Conservation (phyloP, 768 basidiomycete genomes). For the Nevesoporus exiguus region DNA sequence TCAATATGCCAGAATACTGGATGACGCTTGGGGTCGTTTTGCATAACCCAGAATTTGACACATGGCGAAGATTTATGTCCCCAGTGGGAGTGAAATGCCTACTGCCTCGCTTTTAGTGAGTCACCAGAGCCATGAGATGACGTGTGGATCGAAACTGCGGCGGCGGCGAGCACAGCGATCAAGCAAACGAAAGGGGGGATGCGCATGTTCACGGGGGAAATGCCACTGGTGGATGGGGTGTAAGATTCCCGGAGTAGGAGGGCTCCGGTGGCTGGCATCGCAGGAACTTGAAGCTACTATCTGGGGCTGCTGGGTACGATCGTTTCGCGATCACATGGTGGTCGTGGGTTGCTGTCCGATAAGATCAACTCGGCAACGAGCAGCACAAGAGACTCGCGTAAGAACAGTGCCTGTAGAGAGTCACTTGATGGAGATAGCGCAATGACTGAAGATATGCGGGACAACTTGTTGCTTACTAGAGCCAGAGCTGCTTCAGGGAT, state of each 20-base stretch:
- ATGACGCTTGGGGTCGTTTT: conserved; percentile 60
- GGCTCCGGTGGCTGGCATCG: neutral
- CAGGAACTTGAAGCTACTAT: neutral
- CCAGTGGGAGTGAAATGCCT: conserved; percentile 19
- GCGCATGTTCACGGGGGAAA: too few relatives aligned
- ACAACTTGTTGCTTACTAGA: too few relatives aligned
- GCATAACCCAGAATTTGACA: conserved; percentile 58
- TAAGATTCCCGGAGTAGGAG: too few relatives aligned
- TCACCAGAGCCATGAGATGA: too few relatives aligned
- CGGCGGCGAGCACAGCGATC: too few relatives aligned
- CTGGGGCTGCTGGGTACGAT: neutral
- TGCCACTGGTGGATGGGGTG: too few relatives aligned
- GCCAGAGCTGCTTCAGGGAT: too few relatives aligned
- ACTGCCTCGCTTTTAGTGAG: neutral
- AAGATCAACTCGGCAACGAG: neutral
- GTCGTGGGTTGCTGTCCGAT: neutral
- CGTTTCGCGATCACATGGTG: neutral
- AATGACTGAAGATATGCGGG: too few relatives aligned
- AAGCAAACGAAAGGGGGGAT: too few relatives aligned
- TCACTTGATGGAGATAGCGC: neutral
- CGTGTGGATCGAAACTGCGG: too few relatives aligned
- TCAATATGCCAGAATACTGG: conserved; percentile 60
- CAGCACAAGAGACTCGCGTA: neutral
- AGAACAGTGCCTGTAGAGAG: neutral
- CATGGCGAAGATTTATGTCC: conserved; percentile 41